Conservation (phyloP, 768 basidiomycete genomes). For the Dioszegia hungarica region DNA sequence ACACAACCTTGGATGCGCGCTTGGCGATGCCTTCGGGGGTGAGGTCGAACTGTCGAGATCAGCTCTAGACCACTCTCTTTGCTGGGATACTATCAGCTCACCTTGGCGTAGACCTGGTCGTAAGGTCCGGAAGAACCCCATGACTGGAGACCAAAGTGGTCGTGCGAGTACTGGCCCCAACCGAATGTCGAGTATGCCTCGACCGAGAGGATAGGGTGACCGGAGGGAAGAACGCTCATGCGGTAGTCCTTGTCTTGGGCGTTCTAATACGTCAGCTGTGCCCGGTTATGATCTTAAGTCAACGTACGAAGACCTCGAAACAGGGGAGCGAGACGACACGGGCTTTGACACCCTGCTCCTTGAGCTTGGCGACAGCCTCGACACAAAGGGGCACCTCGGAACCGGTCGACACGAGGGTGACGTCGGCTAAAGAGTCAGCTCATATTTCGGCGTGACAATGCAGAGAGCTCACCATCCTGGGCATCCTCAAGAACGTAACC, state of each 20-base stretch:
- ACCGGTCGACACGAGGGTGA: conserved; percentile 84
- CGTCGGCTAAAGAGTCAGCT: conserved; percentile 56
- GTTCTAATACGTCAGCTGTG: conserved; percentile 55
- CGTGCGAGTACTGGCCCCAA: conserved; percentile 87
- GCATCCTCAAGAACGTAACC: conserved; percentile 87
- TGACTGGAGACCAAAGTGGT: conserved; percentile 56
- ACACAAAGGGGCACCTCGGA: conserved; percentile 79
- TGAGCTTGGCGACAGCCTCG: conserved; percentile 77
- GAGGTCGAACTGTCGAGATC: conserved; percentile 34
- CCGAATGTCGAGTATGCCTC: conserved; percentile 77
- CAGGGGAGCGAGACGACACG: conserved; percentile 85
- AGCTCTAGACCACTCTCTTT: conserved; percentile 56
- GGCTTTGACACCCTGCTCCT: conserved; percentile 69
- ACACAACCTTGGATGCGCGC: conserved; percentile 78
- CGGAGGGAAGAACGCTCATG: conserved; percentile 77
- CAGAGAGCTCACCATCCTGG: conserved; percentile 47
- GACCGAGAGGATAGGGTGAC: conserved; percentile 80
- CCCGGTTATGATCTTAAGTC: conserved; percentile 36
- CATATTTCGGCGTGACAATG: neutral
- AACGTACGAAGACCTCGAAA: conserved; percentile 62
- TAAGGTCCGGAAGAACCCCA: conserved; percentile 92
- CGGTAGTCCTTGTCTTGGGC: conserved; percentile 73
- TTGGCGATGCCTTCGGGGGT: conserved; percentile 57
- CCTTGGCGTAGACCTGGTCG: conserved; percentile 80
- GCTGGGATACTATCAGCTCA: conserved; percentile 44